Percentiles rank a stretch among this genome's conserved stretches.
phyloP scores from a whole-genome alignment of 768 basidiomycete genomes.

The Rhodotorula toruloides region DNA sequence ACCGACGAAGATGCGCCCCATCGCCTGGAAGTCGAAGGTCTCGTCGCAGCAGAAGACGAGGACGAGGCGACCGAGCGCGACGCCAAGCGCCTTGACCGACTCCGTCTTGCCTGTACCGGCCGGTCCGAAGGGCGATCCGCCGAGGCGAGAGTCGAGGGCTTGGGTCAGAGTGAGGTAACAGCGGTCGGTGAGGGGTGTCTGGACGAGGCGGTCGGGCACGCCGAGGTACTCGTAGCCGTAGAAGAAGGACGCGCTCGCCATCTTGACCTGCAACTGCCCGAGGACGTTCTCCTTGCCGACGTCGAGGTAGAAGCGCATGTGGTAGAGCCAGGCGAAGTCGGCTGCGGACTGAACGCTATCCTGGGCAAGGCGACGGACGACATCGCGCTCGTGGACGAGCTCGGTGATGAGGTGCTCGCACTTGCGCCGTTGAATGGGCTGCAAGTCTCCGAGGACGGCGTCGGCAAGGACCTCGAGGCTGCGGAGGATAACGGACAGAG shows the following conservation, averaged over 20 bases:
- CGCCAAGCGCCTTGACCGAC: slow-evolving; percentile 96
- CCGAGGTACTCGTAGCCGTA: slow-evolving; percentile 99
- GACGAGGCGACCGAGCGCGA: slow-evolving; percentile 96
- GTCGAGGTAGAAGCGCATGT: slow-evolving; percentile 97
- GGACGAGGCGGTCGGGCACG: slow-evolving; percentile 91
- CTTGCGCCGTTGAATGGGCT: slow-evolving; percentile 86
- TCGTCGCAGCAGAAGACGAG: slow-evolving; percentile 99
- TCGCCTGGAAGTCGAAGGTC: slow-evolving; percentile 98
- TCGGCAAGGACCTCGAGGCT: slow-evolving; percentile 93
- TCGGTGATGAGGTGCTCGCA: slow-evolving; percentile 99
- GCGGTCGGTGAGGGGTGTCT: slow-evolving; percentile 93
- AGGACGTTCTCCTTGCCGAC: slow-evolving; percentile 64
- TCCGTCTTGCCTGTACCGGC: slow-evolving; percentile 99
- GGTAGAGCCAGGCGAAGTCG: slow-evolving; percentile 87
- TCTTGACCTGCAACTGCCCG: slow-evolving; percentile 70
- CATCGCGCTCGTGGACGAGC: slow-evolving; percentile 95
- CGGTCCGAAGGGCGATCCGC: slow-evolving; percentile 95
- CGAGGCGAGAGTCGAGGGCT: slow-evolving; percentile 87
- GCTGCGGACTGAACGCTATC: slow-evolving; percentile 61
- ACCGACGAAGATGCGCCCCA: slow-evolving; percentile 98
- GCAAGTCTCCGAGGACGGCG: slow-evolving; percentile 84
- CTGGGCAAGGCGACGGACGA: slow-evolving; percentile 70
- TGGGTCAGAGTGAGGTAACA: slow-evolving; percentile 96
- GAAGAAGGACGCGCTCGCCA: slow-evolving; percentile 86
- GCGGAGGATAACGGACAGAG: slow-evolving; percentile 69